Evolutionary conservation across 495 filamentous ascomycete species (phyloP).

Genomic region (Saxispiralis lemnorum): DNA sequence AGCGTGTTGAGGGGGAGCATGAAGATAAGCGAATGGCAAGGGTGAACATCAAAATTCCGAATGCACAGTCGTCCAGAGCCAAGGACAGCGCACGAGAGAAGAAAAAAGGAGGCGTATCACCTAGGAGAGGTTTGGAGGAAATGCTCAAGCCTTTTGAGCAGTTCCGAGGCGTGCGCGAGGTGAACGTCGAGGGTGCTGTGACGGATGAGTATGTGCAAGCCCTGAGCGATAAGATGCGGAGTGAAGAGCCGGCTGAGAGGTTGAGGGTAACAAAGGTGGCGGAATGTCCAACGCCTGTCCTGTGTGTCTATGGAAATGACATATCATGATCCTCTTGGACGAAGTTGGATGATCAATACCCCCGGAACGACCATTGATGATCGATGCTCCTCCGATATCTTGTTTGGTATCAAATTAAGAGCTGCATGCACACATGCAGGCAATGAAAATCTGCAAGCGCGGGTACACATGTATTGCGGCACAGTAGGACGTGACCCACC

Average conservation of each 20-base stretch:
- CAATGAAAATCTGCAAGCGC: no score
- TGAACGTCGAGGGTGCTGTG: constrained; percentile 9
- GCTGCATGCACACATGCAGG: no score
- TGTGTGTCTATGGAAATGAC: constrained; percentile 4
- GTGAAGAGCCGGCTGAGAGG: neutral
- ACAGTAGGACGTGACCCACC: no score
- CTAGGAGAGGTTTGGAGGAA: constrained; percentile 4
- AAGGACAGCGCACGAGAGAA: neutral
- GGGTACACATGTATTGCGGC: no score
- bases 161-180: constrained; percentile 9
- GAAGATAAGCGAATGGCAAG: neutral
- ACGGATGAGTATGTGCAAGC: constrained; percentile 1
- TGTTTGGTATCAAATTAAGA: no score
- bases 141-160: constrained; percentile 12
- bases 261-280: no score
- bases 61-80: constrained; percentile 5
- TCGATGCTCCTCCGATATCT: no score
- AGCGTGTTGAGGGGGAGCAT: constrained; percentile 2
- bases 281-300: no score
- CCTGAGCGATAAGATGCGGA: constrained; percentile 4
- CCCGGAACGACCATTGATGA: no score
- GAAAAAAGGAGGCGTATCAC: neutral
- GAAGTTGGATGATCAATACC: no score
- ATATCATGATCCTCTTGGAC: neutral
- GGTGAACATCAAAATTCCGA: constrained; percentile 2